Evolutionary conservation across 2,329 filamentous ascomycete genomes (phyloP).

Genomic region (Nannizziopsis barbatae): DNA sequence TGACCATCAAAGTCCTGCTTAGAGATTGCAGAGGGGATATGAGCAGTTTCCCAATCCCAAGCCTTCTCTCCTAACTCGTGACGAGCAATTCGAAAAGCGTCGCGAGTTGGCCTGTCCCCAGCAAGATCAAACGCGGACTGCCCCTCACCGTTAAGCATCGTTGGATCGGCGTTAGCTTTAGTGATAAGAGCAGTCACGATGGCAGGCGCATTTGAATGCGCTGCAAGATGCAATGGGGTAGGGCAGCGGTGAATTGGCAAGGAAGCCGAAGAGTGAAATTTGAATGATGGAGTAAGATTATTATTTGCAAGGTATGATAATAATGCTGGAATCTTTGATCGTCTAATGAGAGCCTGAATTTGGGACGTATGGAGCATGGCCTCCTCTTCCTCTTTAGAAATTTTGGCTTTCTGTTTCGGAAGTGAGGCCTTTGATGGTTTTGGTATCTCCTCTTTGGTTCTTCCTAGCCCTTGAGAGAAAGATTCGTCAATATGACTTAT

Average conservation of each 20-base stretch:
- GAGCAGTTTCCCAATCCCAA: conserved; percentile 69
- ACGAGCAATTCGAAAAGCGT: conserved; percentile 83
- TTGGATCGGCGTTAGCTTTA: conserved; percentile 66
- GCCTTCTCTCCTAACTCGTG: conserved; percentile 63
- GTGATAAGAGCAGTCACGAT: conserved; percentile 66
- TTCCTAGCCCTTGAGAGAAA: conserved; percentile 41
- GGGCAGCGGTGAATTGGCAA: conserved; percentile 68
- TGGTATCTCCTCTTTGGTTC: conserved; percentile 32
- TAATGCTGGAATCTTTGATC: conserved; percentile 79
- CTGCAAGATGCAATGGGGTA: conserved; percentile 74
- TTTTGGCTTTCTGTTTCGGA: conserved; percentile 44
- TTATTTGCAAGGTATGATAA: conserved; percentile 76
- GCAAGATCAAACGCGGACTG: conserved; percentile 78
- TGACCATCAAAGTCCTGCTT: conserved; percentile 60
- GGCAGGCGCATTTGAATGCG: conserved; percentile 65
- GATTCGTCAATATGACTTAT: conserved; percentile 65
- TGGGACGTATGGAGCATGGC: conserved; percentile 77
- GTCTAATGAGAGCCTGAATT: conserved; percentile 73
- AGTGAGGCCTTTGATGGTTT: conserved; percentile 28
- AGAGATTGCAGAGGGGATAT: conserved; percentile 60
- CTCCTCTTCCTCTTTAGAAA: conserved; percentile 72
- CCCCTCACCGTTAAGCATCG: conserved; percentile 58
- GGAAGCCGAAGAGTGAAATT: conserved; percentile 57
- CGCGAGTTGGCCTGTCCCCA: conserved; percentile 72
- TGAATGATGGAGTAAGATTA: conserved; percentile 57